Base-by-base conservation (phyloP, 441 rosid genomes). In the Breynia disticha region DNA sequence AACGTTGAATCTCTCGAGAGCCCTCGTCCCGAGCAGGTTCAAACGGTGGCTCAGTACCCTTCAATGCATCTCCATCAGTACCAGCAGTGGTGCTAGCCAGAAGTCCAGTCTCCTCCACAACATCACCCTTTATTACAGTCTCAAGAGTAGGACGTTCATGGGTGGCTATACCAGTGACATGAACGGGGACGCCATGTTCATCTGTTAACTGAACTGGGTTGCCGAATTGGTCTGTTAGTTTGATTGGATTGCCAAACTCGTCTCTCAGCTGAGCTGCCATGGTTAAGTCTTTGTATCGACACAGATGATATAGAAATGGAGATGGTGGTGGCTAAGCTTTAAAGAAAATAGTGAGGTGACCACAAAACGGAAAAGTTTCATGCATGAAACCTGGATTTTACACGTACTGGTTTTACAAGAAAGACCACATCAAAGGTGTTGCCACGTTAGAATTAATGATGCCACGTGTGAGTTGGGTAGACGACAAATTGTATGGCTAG, bases 251-350 rank as follows among this genome's bases (percentile, higher is more conserved):
- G 4, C 96, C 98, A 17, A 58, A 35, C 60, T 78, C 83, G 57
- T 91, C 96, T 62, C 65, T 63, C 16, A 85, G 19, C 53, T 80
- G 72, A 1, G 90, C n/a, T n/a, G n/a, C 85, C 85, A 77, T 79
- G 44, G 21, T 28, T 1, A 0, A 3, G 35, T 45, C 16, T 2
- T 15, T 2, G 15, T 28, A 1, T 41, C 3, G 3, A 41, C 0
- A 41, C 44, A n/a, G 44, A 15, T 4, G 44, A n/a, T n/a, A n/a
- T n/a, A n/a, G n/a, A 46, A 39, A 45, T 22, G 22, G 9, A 46
- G 51, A 3, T 1, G 38, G 17, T 21, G 60, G 19, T 57, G 60
- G 63, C 50, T n/a, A n/a, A n/a, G n/a, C n/a, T n/a, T n/a, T n/a
- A n/a, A n/a, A n/a, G n/a, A n/a, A n/a, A n/a, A n/a, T n/a, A n/a